Base-by-base conservation (phyloP, 371 early-diverging fungal species). In the Chytridium lagenaria region DNA sequence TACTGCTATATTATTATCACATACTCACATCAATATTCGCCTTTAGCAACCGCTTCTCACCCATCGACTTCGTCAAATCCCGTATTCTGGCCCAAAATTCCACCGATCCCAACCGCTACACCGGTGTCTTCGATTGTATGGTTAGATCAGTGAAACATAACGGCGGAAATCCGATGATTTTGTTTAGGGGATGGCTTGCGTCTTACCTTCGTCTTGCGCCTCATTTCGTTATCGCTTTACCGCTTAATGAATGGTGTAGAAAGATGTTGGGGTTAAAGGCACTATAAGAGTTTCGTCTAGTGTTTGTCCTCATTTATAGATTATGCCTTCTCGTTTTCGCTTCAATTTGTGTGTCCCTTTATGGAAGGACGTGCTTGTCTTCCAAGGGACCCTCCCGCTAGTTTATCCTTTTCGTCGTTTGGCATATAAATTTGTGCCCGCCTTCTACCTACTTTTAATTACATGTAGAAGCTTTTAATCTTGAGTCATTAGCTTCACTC, bases 151-250 rank as follows among this genome's bases (percentile, higher is more conserved):
- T 74, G 22, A 15, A 39, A 23, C 16, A 52, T 5, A 50, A 59
- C 22, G 74, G 77, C 1, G 79, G 79, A 19, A 52, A 52, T 23
- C 51, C 65, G 1, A 3, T 49, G 19, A 40, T 52, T 7, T 49
- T 79, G 10, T 77, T 77, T 33, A 44, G 72, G 15, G 78, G 80
- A 2, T 80, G 80, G 80, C 26, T 75, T 23, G 76, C 80, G 28
- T 68, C 72, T 10, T 80, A 78, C 40, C 50, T 76, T 2, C 68
- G 80, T 23, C 31, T 80, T 10, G 80, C 80, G 5, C 80, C 80
- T 49, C 80, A 80, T 40, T 80, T 77, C 44, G 63, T 78, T 34
- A 72, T 80, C 16, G 31, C 64, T 19, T 22, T 80, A 34, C 80
- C 80, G 1, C 39, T 80, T 31, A 79, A 67, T 39, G 80, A 80